Base-by-base conservation (phyloP, 345 rosid species). In the Euclidium syriacum region DNA sequence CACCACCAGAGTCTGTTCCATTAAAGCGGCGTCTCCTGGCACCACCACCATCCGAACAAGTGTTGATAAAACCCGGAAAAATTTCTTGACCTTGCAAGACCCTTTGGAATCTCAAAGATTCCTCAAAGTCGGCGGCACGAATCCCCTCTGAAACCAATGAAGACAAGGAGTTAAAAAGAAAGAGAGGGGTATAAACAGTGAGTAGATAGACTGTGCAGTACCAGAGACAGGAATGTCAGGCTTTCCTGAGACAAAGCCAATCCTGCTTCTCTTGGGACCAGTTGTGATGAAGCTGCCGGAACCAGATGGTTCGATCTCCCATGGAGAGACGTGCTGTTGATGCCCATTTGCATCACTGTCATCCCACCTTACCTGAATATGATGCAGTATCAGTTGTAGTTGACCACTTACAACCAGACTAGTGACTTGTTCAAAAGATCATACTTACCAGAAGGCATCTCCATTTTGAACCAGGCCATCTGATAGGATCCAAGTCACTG, bases 51-150 rank as follows among this genome's bases (percentile, higher is more conserved):
- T 87, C 81, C 30, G 72, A 83, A 55, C 50, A 79, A 54, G 80
- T 29, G 68, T 75, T 79, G 65, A 50, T 64, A 30, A 64, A 72
- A 64, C 86, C 82, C 76, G 87, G 83, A 62, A 78, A 73, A 62
- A 78, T 90, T 95, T 95, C 99, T 95, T 95, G 99, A 95, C 99
- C 99, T 95, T 90, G 99, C 99, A 95, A 95, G 97, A 90, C 96
- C 95, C 90, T 88, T 79, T 80, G 99, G 91, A 90, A 86, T 78
- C 97, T 77, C 33, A 70, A 53, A 66, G 99, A 80, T 78, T 88
- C 99, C 86, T 82, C 85, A 69, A 82, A 88, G 97, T 86, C 95
- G 34, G 90, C 58, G 64, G 83, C 79, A 52, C 78, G 89, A 72
- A 77, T 75, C 52, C 91, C 96, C 77, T 84, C 97, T 90, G 83